phyloP scores from a whole-genome alignment of 176 grass and related monocot genomes.

The Tillandsia fasciculata region DNA sequence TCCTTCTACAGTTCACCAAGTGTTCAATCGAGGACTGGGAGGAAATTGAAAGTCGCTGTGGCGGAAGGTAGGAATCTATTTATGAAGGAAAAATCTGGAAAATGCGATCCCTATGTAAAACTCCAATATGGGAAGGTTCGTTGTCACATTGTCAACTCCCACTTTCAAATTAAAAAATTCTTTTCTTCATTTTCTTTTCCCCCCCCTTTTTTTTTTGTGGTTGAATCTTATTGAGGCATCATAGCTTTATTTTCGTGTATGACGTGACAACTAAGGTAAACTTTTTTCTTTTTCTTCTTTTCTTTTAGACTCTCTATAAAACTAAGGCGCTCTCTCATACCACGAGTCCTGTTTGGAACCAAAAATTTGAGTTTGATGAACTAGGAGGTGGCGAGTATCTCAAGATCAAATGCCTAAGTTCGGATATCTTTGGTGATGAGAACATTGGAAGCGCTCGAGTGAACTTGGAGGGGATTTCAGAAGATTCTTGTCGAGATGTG shows the following conservation, averaged over 20 bases:
- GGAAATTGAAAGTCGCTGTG: constrained; percentile 66
- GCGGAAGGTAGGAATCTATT: constrained; percentile 61
- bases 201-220: background rate
- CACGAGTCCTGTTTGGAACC: constrained; percentile 56
- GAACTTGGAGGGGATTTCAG: constrained; percentile 66
- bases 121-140: constrained; percentile 89
- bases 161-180: background rate
- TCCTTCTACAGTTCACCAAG: constrained; percentile 30
- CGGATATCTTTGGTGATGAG: constrained; percentile 76
- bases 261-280: no score
- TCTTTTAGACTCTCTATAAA: constrained; percentile 59
- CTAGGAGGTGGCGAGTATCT: constrained; percentile 76
- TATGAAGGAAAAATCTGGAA: constrained; percentile 67
- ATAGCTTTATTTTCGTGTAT: no score
- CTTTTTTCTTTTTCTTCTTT: no score
- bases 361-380: constrained; percentile 90
- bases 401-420: constrained; percentile 74
- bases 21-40: constrained; percentile 58
- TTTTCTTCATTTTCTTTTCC: background rate
- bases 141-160: background rate
- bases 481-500: constrained; percentile 50
- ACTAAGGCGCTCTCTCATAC: constrained; percentile 63
- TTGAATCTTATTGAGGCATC: background rate
- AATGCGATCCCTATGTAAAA: constrained; percentile 85
- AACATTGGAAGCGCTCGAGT: constrained; percentile 83